These are phyloP conservation scores for Saxophila tyrrhenica DNA, from an alignment of 495 filamentous ascomycete species.

Conservation along the genomic window DNA sequence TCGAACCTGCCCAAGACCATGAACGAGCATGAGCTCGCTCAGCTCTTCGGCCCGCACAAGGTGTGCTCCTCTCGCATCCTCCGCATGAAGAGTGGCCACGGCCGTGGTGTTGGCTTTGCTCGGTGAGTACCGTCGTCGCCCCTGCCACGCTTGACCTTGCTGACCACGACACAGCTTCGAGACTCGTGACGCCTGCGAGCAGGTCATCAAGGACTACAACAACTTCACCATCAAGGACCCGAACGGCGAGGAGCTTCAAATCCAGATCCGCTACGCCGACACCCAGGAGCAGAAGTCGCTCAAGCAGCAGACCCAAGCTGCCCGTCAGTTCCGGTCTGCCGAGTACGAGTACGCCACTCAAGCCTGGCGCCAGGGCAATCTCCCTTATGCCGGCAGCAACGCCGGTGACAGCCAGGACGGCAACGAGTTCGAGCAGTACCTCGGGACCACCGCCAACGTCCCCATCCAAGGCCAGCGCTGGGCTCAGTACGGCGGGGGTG, in stretches of 20 bases:
- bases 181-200: constrained; percentile 72
- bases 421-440: constrained; percentile 20
- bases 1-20: constrained; percentile 86
- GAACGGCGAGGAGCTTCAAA: constrained; percentile 60
- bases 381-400: constrained; percentile 6
- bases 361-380: constrained; percentile 13
- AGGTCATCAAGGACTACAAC: constrained; percentile 73
- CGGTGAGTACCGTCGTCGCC: constrained; percentile 45
- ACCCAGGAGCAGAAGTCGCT: constrained; percentile 91
- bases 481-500: constrained; percentile 18
- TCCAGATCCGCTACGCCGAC: constrained; percentile 94
- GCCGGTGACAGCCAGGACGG: constrained; percentile 3
- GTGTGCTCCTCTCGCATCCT: constrained; percentile 89
- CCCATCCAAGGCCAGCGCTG: constrained; percentile 17
- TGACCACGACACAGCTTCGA: constrained; percentile 53
- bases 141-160: not conserved
- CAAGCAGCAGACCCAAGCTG: constrained; percentile 86
- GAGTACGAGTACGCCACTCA: constrained; percentile 66
- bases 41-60: constrained; percentile 72
- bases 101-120: constrained; percentile 95
- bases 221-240: constrained; percentile 45
- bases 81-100: constrained; percentile 75
- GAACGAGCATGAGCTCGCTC: constrained; percentile 68
- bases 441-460: constrained; percentile 10
- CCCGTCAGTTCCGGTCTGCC: constrained; percentile 82